Conservation (phyloP, 495 filamentous ascomycete species). For the Penicillium salamii region DNA sequence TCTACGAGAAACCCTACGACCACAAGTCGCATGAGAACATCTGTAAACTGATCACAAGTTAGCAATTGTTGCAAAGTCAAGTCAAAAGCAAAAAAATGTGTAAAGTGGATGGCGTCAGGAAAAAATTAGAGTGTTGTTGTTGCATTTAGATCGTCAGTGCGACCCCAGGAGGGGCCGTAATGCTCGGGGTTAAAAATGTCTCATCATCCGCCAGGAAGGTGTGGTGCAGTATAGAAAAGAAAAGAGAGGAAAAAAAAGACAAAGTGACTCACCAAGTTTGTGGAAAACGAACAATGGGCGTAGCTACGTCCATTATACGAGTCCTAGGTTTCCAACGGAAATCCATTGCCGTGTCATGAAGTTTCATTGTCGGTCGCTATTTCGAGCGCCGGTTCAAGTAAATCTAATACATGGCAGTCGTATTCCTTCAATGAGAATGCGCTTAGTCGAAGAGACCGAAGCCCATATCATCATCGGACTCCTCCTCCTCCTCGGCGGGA, state of each 20-base stretch:
- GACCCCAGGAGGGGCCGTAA: slow-evolving; percentile 24
- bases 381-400: slow-evolving; percentile 28
- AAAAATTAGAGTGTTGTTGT: slow-evolving; percentile 67
- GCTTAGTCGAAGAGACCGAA: slow-evolving; percentile 60
- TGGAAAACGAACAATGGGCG: slow-evolving; percentile 33
- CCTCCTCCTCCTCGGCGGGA: slow-evolving; percentile 50
- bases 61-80: slow-evolving; percentile 26
- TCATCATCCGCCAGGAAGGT: slow-evolving; percentile 49
- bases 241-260: slow-evolving; percentile 10
- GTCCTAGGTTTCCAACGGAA: slow-evolving; percentile 15
- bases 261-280: slow-evolving; percentile 30
- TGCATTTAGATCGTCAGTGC: slow-evolving; percentile 50
- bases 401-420: slow-evolving; percentile 45
- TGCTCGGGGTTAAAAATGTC: slow-evolving; percentile 58
- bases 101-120: slow-evolving; percentile 46
- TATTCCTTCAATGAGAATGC: slow-evolving; percentile 27
- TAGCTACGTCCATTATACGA: slow-evolving; percentile 40
- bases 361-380: slow-evolving; percentile 30
- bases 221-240: background rate
- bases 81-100: slow-evolving; percentile 13
- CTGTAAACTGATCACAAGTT: slow-evolving; percentile 21
- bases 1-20: slow-evolving; percentile 11
- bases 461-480: slow-evolving; percentile 53
- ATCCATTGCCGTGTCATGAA: slow-evolving; percentile 31
- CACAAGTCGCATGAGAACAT: slow-evolving; percentile 2